Evolutionary conservation across 768 basidiomycete species (phyloP), one percentile per base, ranked within the genome.

Genomic region (Hortiboletus campestris): DNA sequence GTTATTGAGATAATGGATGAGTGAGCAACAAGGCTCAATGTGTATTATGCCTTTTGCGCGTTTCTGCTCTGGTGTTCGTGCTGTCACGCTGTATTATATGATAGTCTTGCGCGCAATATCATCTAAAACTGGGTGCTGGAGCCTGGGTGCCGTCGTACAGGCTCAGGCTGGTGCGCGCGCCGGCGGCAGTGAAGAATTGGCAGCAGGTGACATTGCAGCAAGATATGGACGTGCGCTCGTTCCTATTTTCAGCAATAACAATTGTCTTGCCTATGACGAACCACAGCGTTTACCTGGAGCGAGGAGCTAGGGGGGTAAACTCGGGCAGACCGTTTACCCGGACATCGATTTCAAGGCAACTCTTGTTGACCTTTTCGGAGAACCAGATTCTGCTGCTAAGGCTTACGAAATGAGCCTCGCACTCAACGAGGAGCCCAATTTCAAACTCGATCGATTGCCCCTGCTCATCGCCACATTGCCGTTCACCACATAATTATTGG

Each of bases 1-100:
- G 59, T 74, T 40, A 58, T 74, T 19, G 65, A 74, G 31, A 68
- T 69, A 38, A 50, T 75, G 65, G 71, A 72, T 6, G 69, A 71
- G 20, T 72, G 52, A 67, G 46, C 19, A 25, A 38, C 13, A 22
- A 22, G 34, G 5, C 51, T 8, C 10, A 19, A 36, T 32, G 34
- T 43, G 14, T 43, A 39, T 19, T 13, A 36, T 31, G 6, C 13
- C 20, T 8, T 48, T 32, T 17, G 17, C 16, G 31, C n/a, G 19
- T 39, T 34, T 46, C 17, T 32, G 14, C 9, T 13, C 6, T 16
- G 11, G 12, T 14, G 1, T n/a, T 39, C 8, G 17, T 31, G 12
- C 17, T 16, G 51, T 31, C 17, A 8, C 12, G 28, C 9, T 52
- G 35, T 53, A 50, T 31, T 6, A 17, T 52, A 29, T 16, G 46